Base-by-base conservation (phyloP, 2,329 filamentous ascomycete species). In the Penicillium sp. region DNA sequence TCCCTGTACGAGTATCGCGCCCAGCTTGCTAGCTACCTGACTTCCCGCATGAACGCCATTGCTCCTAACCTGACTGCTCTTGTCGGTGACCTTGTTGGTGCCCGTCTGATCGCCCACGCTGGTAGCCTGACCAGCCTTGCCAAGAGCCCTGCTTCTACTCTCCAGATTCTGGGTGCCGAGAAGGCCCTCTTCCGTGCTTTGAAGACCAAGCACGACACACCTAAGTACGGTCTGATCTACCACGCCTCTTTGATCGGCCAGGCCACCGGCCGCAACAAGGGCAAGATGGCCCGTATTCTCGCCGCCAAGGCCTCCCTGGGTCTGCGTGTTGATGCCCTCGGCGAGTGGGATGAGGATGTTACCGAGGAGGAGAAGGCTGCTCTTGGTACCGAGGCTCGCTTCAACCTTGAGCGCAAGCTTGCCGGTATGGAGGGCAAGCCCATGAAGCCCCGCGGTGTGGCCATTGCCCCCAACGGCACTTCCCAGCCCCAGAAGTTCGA, bases 151-250 rank as follows among this genome's bases (percentile, higher is more conserved):
- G 92, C 91, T 78, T 95, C 90, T 70, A 99, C 95, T 62, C 91
- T 99, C 65, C 95, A 99, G 83, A 97, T 99, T 71, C 87, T 98
- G 55, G 95, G 95, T 82, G 95, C 95, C 59, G 95, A 99, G 82
- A 99, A 99, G 84, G 95, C 95, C 8, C 87, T 99, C 45, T 99
- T 99, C 88, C 88, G 95, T 71, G 95, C 95, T 21, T 84, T 99
- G 63, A 99, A 99, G 86, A 99, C 95, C 49, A 98, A 99, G 84
- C 93, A 98, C 78, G 92, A 97, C 73, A 99, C 95, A 39, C 95
- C 95, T 73, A 99, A 98, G 79, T 99, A 98, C 71, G 95, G 95
- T 84, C 84, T 96, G 64, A 91, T 96, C 74, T 96, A 95, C 80
- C 90, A 96, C 78, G 90, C 90, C 49, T 95, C 91, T 27, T 85